These are phyloP conservation scores for Penicillium frequentans DNA, from an alignment of 2,329 filamentous ascomycete genomes.

Conservation along the genomic window DNA sequence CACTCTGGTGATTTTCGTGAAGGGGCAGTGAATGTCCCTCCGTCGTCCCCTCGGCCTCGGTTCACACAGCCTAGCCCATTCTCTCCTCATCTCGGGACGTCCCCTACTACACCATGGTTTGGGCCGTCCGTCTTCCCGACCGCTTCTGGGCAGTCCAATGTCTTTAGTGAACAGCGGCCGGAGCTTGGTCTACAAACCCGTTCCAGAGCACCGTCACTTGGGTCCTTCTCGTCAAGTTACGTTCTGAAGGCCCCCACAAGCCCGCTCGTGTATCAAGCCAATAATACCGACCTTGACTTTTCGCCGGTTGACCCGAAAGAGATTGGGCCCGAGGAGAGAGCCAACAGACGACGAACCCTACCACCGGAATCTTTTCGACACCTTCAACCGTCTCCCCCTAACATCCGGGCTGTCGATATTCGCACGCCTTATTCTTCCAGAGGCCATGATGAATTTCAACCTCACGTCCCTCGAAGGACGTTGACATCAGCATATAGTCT, in stretches of 20 bases:
- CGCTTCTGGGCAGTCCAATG: slow-evolving; percentile 12
- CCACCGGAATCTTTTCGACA: slow-evolving; percentile 61
- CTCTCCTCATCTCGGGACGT: slow-evolving; percentile 41
- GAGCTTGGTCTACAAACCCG: slow-evolving; percentile 19
- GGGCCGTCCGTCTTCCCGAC: slow-evolving; percentile 27
- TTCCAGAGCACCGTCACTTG: slow-evolving; percentile 60
- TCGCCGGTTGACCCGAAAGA: slow-evolving; percentile 56
- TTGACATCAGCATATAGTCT: slow-evolving; percentile 61
- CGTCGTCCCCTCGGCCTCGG: slow-evolving; percentile 23
- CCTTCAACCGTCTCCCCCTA: slow-evolving; percentile 45
- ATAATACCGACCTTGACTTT: slow-evolving; percentile 74
- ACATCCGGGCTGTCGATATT: slow-evolving; percentile 41
- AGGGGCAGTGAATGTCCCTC: slow-evolving; percentile 29
- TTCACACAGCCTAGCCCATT: slow-evolving; percentile 17
- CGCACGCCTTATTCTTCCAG: slow-evolving; percentile 45
- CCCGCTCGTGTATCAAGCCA: slow-evolving; percentile 84
- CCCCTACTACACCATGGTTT: slow-evolving; percentile 61
- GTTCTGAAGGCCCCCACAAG: slow-evolving; percentile 86
- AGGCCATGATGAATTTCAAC: slow-evolving; percentile 66
- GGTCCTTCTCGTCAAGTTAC: slow-evolving; percentile 76
- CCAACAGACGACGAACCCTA: slow-evolving; percentile 69
- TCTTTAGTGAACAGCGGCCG: slow-evolving; percentile 18
- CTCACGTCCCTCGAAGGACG: slow-evolving; percentile 70
- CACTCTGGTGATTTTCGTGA: slow-evolving; percentile 64
- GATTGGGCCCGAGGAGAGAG: slow-evolving; percentile 46